Evolutionary conservation across 2,329 filamentous ascomycete genomes (phyloP).

Genomic region (Aspergillus latus): DNA sequence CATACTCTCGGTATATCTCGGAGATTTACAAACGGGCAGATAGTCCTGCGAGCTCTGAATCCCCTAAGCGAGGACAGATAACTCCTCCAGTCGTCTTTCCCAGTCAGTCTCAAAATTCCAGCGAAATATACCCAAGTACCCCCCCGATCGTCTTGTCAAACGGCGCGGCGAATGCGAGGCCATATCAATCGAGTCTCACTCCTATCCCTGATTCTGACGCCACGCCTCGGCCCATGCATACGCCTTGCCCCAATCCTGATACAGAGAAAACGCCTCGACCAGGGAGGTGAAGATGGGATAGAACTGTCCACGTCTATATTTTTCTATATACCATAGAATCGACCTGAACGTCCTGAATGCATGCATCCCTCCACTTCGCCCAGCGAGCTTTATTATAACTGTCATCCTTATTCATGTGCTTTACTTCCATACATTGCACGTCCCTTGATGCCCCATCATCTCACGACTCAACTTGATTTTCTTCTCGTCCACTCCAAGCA

Average conservation of each 20-base stretch:
- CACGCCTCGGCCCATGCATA: conserved; percentile 35
- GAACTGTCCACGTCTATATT: conserved; percentile 2
- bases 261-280: conserved; percentile 28
- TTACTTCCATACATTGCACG: background rate
- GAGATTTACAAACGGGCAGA: conserved; percentile 8
- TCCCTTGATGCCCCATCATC: background rate
- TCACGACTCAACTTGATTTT: conserved; percentile 24
- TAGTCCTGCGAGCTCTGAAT: conserved; percentile 11
- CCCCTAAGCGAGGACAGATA: conserved; percentile 27
- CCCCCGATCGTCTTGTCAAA: conserved; percentile 25
- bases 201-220: conserved; percentile 33
- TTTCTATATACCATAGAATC: conserved; percentile 6
- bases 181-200: conserved; percentile 20
- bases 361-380: background rate
- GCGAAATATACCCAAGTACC: conserved; percentile 18
- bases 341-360: conserved; percentile 2
- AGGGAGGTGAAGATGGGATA: conserved; percentile 22
- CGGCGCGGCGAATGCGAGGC: conserved; percentile 14
- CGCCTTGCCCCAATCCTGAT: conserved; percentile 28
- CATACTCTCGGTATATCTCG: conserved; percentile 15
- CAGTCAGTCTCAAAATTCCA: background rate
- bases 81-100: conserved; percentile 31
- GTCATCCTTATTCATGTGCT: background rate
- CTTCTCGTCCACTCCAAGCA: conserved; percentile 20
- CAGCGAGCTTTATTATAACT: background rate